phyloP scores from a whole-genome alignment of 495 filamentous ascomycete species.

The Penicillium nucicola region DNA sequence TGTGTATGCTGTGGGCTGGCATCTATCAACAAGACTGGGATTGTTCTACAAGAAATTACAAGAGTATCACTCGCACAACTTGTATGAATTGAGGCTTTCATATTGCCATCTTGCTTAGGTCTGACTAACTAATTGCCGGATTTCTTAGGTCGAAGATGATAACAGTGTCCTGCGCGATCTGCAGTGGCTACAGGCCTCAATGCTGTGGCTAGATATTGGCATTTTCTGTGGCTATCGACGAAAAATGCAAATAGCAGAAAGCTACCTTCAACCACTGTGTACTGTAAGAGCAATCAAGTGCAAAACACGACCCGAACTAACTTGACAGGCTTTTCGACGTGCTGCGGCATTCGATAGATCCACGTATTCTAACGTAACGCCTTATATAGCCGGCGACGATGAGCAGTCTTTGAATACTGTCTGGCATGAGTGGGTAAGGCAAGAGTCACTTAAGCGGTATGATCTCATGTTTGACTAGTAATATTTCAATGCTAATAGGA shows the following conservation, averaged over 20 bases:
- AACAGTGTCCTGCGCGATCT: conserved; percentile 53
- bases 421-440: conserved; percentile 51
- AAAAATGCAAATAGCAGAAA: conserved; percentile 64
- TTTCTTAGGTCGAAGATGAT: conserved; percentile 49
- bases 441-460: conserved; percentile 42
- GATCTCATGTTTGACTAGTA: not conserved
- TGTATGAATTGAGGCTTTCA: conserved; percentile 10
- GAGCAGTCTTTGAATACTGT: conserved; percentile 45
- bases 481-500: not conserved
- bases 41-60: conserved; percentile 54
- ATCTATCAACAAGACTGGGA: conserved; percentile 56
- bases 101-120: not conserved
- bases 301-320: not conserved
- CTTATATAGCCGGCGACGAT: conserved; percentile 35
- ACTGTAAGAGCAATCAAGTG: conserved; percentile 29
- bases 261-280: conserved; percentile 45
- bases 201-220: conserved; percentile 54
- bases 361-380: conserved; percentile 37
- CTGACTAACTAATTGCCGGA: not conserved
- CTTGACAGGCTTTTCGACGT: conserved; percentile 16
- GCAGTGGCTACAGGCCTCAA: conserved; percentile 50
- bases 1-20: conserved; percentile 50
- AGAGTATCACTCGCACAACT: conserved; percentile 43
- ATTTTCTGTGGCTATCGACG: conserved; percentile 60
- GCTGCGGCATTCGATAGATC: conserved; percentile 37